These are phyloP conservation scores for Sarocladium brachiariae DNA, from an alignment of 2,329 filamentous ascomycete species.

Conservation along the genomic window DNA sequence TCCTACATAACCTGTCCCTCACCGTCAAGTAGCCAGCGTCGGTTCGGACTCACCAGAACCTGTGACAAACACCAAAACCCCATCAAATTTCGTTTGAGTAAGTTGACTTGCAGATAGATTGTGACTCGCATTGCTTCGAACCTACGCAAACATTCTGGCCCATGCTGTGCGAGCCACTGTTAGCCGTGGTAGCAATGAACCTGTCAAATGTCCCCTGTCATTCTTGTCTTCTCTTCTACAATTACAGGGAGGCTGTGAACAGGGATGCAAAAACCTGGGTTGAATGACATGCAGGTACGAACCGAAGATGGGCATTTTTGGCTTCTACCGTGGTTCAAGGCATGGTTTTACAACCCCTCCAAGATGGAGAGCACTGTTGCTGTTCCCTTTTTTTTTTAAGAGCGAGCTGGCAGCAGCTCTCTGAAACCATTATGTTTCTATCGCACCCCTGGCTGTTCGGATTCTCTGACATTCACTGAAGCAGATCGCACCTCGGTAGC, in stretches of 20 bases:
- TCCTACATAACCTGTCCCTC: neutral
- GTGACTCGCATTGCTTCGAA: neutral
- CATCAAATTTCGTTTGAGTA: neutral
- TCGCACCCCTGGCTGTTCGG: neutral
- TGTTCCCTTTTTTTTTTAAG: no score
- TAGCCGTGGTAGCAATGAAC: neutral
- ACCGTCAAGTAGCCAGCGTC: neutral
- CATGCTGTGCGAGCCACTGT: neutral
- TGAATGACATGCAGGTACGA: conserved; percentile 3
- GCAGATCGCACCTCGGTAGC: neutral
- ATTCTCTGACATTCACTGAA: conserved; percentile 2
- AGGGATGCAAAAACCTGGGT: neutral
- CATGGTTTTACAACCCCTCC: no score
- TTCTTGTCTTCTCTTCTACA: no score
- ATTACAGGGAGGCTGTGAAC: neutral
- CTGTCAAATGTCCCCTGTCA: neutral
- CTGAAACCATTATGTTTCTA: neutral
- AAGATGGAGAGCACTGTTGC: no score
- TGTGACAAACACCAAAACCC: neutral
- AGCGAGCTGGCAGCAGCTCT: neutral
- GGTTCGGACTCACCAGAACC: neutral
- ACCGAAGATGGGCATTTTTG: neutral
- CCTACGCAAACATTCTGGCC: neutral
- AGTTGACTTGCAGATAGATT: neutral
- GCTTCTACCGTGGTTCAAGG: no score